Conservation (phyloP, 805 yeast species). For the Metschnikowia henanensis region DNA sequence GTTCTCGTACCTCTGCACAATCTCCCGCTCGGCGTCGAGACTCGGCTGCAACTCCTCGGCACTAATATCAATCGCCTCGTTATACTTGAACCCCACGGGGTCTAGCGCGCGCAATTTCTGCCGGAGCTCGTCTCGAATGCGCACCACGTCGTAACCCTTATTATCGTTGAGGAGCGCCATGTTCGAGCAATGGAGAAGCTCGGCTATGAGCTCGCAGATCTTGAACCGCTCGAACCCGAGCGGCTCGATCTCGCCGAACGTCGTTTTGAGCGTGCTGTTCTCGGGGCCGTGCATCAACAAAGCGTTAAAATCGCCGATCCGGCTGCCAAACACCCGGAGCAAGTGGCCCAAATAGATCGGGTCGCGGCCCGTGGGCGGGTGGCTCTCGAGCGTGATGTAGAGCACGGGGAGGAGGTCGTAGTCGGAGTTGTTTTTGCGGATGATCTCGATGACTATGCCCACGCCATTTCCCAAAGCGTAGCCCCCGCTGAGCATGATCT, state of each 20-base stretch:
- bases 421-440: conserved; percentile 46
- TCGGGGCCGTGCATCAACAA: conserved; percentile 29
- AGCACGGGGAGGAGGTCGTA: conserved; percentile 46
- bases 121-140: conserved; percentile 38
- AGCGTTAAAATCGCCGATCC: conserved; percentile 37
- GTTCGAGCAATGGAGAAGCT: conserved; percentile 46
- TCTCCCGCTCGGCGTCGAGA: conserved; percentile 20
- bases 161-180: conserved; percentile 47
- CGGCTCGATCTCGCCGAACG: conserved; percentile 36
- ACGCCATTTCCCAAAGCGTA: conserved; percentile 49
- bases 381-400: conserved; percentile 44
- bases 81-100: conserved; percentile 46
- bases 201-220: conserved; percentile 48
- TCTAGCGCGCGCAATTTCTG: conserved; percentile 41
- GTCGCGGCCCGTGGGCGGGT: conserved; percentile 49
- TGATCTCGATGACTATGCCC: conserved; percentile 47
- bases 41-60: conserved; percentile 17
- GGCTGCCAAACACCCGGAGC: conserved; percentile 39
- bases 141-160: conserved; percentile 43
- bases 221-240: conserved; percentile 47
- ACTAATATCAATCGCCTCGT: conserved; percentile 42
- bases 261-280: conserved; percentile 21
- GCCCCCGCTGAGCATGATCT: conserved; percentile 46
- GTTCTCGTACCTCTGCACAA: conserved; percentile 17
- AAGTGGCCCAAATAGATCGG: conserved; percentile 47